Evolutionary conservation across 2,329 filamentous ascomycete species (phyloP).

Genomic region (Bipolaris sorokiniana): DNA sequence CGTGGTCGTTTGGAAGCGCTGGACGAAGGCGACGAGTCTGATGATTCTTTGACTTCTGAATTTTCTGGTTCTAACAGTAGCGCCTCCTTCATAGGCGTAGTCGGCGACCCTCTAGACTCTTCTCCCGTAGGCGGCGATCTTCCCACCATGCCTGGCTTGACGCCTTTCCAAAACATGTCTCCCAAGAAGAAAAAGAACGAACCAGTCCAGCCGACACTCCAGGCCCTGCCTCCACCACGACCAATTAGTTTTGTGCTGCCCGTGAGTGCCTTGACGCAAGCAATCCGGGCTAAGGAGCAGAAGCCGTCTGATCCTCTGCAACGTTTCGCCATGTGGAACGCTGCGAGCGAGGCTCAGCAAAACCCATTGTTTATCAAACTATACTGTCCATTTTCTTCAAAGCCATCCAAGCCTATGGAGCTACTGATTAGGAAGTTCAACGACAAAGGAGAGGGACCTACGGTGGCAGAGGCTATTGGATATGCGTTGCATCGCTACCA

Average conservation of each 20-base stretch:
- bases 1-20: constrained; percentile 49
- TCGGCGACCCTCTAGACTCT: constrained; percentile 64
- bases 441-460: constrained; percentile 72
- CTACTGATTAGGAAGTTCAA: constrained; percentile 73
- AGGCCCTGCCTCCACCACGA: constrained; percentile 72
- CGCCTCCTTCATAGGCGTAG: constrained; percentile 71
- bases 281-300: constrained; percentile 73
- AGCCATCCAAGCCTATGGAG: constrained; percentile 69
- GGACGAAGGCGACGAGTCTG: constrained; percentile 49
- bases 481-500: constrained; percentile 78
- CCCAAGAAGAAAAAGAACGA: constrained; percentile 65
- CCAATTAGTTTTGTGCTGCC: constrained; percentile 74
- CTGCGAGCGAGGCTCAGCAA: constrained; percentile 70
- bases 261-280: constrained; percentile 72
- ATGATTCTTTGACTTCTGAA: constrained; percentile 49
- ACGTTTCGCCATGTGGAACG: constrained; percentile 75
- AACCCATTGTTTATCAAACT: constrained; percentile 79
- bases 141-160: constrained; percentile 52
- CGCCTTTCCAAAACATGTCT: constrained; percentile 57
- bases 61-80: constrained; percentile 62
- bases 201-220: constrained; percentile 56
- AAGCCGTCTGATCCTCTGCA: constrained; percentile 76
- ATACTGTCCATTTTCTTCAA: constrained; percentile 73
- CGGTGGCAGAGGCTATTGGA: constrained; percentile 81
- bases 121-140: constrained; percentile 55